These are phyloP conservation scores for Trichoderma oligosporum DNA, from an alignment of 2,329 filamentous ascomycete genomes.

Conservation along the genomic window DNA sequence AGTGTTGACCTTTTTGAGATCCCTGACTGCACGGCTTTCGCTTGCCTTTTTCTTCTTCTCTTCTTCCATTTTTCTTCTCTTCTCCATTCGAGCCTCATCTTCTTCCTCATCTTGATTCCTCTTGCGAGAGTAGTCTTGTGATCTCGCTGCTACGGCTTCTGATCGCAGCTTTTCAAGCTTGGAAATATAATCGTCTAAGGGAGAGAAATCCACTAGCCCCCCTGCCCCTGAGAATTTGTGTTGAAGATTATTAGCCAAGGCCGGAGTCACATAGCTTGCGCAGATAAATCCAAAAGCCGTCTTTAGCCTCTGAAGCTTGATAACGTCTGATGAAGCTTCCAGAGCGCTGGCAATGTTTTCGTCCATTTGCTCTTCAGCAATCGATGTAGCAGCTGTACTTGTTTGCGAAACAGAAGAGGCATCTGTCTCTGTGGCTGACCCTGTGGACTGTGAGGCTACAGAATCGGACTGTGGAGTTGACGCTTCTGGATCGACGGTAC, in stretches of 20 bases:
- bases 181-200: constrained; percentile 66
- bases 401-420: constrained; percentile 37
- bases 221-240: constrained; percentile 37
- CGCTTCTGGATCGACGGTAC: constrained; percentile 23
- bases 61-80: constrained; percentile 81
- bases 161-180: constrained; percentile 64
- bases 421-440: constrained; percentile 35
- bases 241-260: constrained; percentile 43
- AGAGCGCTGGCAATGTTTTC: constrained; percentile 41
- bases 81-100: constrained; percentile 64
- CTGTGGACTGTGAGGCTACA: constrained; percentile 42
- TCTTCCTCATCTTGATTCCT: constrained; percentile 64
- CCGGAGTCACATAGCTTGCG: constrained; percentile 54
- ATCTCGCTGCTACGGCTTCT: constrained; percentile 66
- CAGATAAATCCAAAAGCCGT: constrained; percentile 63
- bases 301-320: constrained; percentile 59
- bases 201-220: constrained; percentile 58
- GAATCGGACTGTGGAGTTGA: constrained; percentile 27
- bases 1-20: constrained; percentile 86
- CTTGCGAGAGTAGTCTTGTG: constrained; percentile 69
- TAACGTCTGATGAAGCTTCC: constrained; percentile 46
- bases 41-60: constrained; percentile 78
- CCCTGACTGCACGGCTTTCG: constrained; percentile 70
- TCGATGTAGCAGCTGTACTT: constrained; percentile 46
- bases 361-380: constrained; percentile 32